These are phyloP conservation scores for Coprinellus aureogranulatus DNA, from an alignment of 768 basidiomycete genomes.

Conservation along the genomic window DNA sequence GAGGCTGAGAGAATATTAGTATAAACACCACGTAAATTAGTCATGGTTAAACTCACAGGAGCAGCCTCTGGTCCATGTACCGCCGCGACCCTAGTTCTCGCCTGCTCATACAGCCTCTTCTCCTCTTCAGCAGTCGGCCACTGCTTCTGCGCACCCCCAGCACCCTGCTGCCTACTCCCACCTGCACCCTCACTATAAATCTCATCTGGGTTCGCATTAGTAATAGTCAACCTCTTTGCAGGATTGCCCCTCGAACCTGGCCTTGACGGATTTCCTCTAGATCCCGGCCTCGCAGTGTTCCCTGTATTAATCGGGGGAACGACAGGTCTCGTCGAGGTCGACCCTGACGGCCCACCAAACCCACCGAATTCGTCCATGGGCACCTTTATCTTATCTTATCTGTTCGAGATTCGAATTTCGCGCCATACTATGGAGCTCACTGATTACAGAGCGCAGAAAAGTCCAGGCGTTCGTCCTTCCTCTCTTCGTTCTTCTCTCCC, in stretches of 20 bases:
- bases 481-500: conserved; percentile 7
- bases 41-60: conserved; percentile 26
- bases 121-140: conserved; percentile 66
- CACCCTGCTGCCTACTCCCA: conserved; percentile 13
- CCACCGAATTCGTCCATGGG: conserved; percentile 1
- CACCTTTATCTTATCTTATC: conserved; percentile 26
- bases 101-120: conserved; percentile 66
- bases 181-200: conserved; percentile 3
- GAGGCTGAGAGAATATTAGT: conserved; percentile 17
- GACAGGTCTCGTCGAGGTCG: not conserved
- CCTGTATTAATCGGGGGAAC: not conserved
- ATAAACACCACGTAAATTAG: conserved; percentile 1
- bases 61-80: conserved; percentile 45
- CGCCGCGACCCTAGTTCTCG: conserved; percentile 56
- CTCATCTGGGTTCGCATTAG: conserved; percentile 28
- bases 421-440: not conserved
- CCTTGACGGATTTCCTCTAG: not conserved
- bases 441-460: not conserved
- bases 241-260: conserved; percentile 11
- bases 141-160: conserved; percentile 11
- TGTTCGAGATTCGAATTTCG: not conserved
- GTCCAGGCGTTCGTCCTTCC: conserved; percentile 4
- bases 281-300: not conserved
- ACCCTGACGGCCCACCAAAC: no score
- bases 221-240: conserved; percentile 38